These are phyloP conservation scores for Tylopilus sp. DNA, from an alignment of 1,284 basidiomycete species.

Conservation along the genomic window DNA sequence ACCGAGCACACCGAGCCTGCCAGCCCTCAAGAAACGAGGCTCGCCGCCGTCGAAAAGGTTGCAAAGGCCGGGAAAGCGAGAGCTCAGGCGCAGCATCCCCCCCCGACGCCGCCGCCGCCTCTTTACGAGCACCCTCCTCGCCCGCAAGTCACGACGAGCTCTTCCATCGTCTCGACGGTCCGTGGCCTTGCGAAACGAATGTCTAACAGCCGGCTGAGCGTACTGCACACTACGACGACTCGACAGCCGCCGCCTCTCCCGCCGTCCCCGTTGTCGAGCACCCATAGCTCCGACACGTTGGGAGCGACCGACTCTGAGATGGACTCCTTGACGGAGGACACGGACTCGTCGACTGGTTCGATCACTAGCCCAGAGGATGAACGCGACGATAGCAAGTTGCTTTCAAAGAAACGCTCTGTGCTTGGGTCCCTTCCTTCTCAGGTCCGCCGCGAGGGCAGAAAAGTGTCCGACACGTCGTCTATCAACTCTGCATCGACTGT, in stretches of 20 bases:
- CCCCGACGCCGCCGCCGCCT: constrained; percentile 45
- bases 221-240: constrained; percentile 17
- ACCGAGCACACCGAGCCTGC: constrained; percentile 19
- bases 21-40: constrained; percentile 43
- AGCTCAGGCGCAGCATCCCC: constrained; percentile 47
- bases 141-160: constrained; percentile 24
- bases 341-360: constrained; percentile 59
- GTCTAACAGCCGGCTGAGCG: constrained; percentile 40
- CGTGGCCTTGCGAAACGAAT: constrained; percentile 56
- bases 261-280: constrained; percentile 41
- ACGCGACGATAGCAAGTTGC: constrained; percentile 41
- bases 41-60: constrained; percentile 60
- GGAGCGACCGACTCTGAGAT: constrained; percentile 59
- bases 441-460: constrained; percentile 48
- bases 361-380: constrained; percentile 51
- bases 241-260: constrained; percentile 17
- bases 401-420: constrained; percentile 38
- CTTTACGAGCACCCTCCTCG: constrained; percentile 36
- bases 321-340: constrained; percentile 62
- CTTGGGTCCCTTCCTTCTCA: constrained; percentile 46
- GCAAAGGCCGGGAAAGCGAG: constrained; percentile 56
- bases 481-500: constrained; percentile 43
- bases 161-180: constrained; percentile 45
- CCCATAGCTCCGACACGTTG: constrained; percentile 42
- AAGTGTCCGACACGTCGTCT: constrained; percentile 56